Conservation (phyloP, 208 protist species). For the Leptomonas pyrrhocoris region DNA sequence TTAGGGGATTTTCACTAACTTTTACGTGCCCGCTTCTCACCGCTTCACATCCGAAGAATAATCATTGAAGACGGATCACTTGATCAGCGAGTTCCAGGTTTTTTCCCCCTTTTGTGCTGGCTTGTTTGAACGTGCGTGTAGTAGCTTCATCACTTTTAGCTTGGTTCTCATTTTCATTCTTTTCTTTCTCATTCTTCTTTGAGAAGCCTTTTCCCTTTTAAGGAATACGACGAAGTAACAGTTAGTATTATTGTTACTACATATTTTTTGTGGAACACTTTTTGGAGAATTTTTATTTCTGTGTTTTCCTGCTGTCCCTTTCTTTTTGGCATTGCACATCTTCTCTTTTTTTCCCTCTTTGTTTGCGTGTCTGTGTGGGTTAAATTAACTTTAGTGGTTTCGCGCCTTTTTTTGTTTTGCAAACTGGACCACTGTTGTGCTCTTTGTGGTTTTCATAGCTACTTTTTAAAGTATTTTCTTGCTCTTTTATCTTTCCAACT, state of each 20-base stretch:
- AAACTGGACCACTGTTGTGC: not conserved
- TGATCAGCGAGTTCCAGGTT: not conserved
- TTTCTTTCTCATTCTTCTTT: not conserved
- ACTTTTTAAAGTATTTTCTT: conserved; percentile 3
- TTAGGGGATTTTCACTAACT: too few relatives aligned
- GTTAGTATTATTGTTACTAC: too few relatives aligned
- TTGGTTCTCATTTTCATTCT: not conserved
- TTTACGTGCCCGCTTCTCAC: too few relatives aligned
- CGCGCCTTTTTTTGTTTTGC: conserved; percentile 2
- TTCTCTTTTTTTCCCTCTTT: conserved; percentile 16
- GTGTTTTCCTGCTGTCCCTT: conserved; percentile 7
- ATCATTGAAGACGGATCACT: too few relatives aligned
- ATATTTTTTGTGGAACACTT: not conserved
- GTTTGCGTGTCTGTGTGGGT: not conserved
- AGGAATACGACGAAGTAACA: too few relatives aligned
- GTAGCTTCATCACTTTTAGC: not conserved
- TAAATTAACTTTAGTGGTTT: not conserved
- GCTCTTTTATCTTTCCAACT: not conserved
- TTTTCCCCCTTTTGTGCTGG: not conserved
- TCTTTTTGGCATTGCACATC: not conserved
- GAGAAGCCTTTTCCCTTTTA: too few relatives aligned
- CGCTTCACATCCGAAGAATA: too few relatives aligned
- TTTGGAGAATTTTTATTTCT: not conserved
- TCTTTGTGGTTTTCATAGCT: not conserved
- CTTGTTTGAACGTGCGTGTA: not conserved